Conservation (phyloP, 2,329 filamentous ascomycete species). For the Gyromitra esculenta region DNA sequence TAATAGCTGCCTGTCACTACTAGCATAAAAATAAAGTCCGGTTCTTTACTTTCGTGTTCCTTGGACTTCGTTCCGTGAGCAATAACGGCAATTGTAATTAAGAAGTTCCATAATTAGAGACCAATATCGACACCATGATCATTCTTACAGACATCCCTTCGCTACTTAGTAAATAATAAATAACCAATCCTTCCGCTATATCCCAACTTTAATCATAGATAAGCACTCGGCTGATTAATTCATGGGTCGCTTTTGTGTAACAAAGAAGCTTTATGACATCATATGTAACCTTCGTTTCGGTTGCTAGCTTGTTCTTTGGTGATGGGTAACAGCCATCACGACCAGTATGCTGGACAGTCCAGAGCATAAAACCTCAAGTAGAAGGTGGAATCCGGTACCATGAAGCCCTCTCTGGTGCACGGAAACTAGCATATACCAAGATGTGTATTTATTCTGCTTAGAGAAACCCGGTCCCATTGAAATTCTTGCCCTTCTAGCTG, state of each 20-base stretch:
- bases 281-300: not conserved
- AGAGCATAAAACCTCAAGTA: not conserved
- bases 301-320: not conserved
- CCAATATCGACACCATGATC: too few species aligned
- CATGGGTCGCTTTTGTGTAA: too few species aligned
- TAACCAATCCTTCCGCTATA: not conserved
- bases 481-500: constrained; percentile 27
- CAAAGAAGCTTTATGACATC: too few species aligned
- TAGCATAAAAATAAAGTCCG: too few species aligned
- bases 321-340: not conserved
- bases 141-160: too few species aligned
- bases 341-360: not conserved
- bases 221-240: not conserved
- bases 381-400: not conserved
- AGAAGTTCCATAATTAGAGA: too few species aligned
- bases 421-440: not conserved
- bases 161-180: not conserved
- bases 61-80: too few species aligned
- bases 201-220: not conserved
- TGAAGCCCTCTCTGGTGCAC: too few species aligned
- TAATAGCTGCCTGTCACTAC: too few species aligned
- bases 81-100: too few species aligned
- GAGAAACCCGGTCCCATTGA: not conserved
- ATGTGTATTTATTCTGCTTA: constrained; percentile 11
- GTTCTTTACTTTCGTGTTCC: too few species aligned